These are phyloP conservation scores for Euptelea pleiosperma DNA, from an alignment of 164 flowering plant genomes.

Conservation along the genomic window DNA sequence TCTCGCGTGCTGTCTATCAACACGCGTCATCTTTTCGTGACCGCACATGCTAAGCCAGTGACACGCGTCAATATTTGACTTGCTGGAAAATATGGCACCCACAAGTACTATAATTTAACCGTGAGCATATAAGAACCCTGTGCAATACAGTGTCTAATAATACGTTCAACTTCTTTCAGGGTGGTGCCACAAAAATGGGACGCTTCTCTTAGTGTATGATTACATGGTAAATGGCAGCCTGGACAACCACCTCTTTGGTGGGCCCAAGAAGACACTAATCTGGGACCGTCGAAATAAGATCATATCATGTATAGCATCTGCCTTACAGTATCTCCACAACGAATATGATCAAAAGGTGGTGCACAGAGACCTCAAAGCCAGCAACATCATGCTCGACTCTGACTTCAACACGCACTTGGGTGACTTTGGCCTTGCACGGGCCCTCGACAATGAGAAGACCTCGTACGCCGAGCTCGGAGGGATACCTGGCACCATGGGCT, in stretches of 20 bases:
- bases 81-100: no score
- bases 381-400: slow-evolving; percentile 60
- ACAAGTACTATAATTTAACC: no score
- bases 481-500: slow-evolving; percentile 11
- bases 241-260: slow-evolving; percentile 48
- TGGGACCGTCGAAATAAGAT: slow-evolving; percentile 54
- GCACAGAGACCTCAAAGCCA: slow-evolving; percentile 61
- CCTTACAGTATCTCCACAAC: slow-evolving; percentile 66
- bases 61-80: no score
- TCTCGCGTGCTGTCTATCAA: no score
- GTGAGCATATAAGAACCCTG: no score
- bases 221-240: slow-evolving; percentile 81
- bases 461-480: slow-evolving; percentile 48
- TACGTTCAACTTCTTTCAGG: no score
- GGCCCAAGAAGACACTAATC: slow-evolving; percentile 20
- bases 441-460: slow-evolving; percentile 48
- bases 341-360: slow-evolving; percentile 60
- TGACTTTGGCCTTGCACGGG: slow-evolving; percentile 66
- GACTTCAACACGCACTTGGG: slow-evolving; percentile 57
- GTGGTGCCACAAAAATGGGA: slow-evolving; percentile 63
- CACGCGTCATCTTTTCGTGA: no score
- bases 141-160: no score
- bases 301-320: slow-evolving; percentile 56
- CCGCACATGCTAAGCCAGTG: no score
- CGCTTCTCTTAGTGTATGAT: slow-evolving; percentile 61